Evolutionary conservation across 1,284 basidiomycete genomes (phyloP).

Genomic region (Earliella scabrosa): DNA sequence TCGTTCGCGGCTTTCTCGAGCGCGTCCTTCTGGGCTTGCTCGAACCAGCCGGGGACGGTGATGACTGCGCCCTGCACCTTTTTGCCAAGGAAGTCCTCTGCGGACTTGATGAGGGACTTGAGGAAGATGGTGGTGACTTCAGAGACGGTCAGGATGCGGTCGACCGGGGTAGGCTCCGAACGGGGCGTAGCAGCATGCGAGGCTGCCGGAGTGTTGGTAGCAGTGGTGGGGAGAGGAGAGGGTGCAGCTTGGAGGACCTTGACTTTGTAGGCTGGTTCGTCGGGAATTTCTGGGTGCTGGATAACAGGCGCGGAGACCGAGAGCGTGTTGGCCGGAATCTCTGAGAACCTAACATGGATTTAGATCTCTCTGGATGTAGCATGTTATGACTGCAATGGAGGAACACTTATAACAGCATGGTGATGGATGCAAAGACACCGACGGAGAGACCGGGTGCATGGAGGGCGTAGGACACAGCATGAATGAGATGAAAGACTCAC

Average conservation of each 20-base stretch:
- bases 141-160: conserved; percentile 81
- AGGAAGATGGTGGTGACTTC: conserved; percentile 91
- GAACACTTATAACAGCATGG: too few species aligned
- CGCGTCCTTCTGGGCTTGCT: conserved; percentile 70
- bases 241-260: conserved; percentile 80
- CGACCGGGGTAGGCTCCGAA: conserved; percentile 77
- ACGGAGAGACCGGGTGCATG: too few species aligned
- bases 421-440: too few species aligned
- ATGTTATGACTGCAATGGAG: too few species aligned
- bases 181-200: conserved; percentile 77
- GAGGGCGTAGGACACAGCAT: too few species aligned
- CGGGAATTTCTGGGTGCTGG: conserved; percentile 73
- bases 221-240: conserved; percentile 55
- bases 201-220: conserved; percentile 65
- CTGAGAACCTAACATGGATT: conserved; percentile 61
- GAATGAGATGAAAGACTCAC: too few species aligned
- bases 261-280: conserved; percentile 87
- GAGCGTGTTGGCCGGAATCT: conserved; percentile 61
- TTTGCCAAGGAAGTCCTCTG: conserved; percentile 92
- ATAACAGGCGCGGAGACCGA: conserved; percentile 69
- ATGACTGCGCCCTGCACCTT: conserved; percentile 86
- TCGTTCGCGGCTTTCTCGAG: conserved; percentile 77
- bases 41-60: conserved; percentile 81
- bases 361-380: too few species aligned
- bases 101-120: conserved; percentile 83